Evolutionary conservation across 345 rosid genomes (phyloP).

Genomic region (Euclidium syriacum): DNA sequence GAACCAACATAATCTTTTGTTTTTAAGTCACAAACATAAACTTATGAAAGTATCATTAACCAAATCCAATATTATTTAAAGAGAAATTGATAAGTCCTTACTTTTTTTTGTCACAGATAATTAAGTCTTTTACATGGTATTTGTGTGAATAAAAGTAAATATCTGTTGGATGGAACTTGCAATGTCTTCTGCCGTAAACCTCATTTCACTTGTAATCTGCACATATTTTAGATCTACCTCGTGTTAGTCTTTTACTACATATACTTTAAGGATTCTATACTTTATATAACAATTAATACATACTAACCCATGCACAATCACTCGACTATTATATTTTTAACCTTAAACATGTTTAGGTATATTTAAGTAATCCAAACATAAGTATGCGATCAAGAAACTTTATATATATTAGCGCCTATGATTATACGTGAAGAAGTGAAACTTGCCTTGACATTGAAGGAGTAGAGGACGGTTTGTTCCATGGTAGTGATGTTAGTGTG

Average conservation of each 20-base stretch:
- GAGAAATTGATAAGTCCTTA: conserved; percentile 25
- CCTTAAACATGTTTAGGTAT: too few species aligned
- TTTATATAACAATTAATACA: neutral
- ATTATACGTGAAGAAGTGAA: neutral
- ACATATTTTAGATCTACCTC: neutral
- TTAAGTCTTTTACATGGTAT: too few species aligned
- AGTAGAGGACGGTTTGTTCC: conserved; percentile 91
- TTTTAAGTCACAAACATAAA: neutral
- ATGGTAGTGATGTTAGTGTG: conserved; percentile 95
- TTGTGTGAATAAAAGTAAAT: conserved; percentile 84
- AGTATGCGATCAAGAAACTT: too few species aligned
- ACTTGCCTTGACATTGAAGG: conserved; percentile 87
- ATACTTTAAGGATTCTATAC: too few species aligned
- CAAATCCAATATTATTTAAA: neutral
- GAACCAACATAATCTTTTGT: conserved; percentile 12
- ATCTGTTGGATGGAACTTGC: conserved; percentile 87
- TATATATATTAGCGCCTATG: neutral
- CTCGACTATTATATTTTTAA: too few species aligned
- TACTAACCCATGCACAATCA: too few species aligned
- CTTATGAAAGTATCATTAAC: conserved; percentile 3
- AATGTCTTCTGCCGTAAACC: conserved; percentile 81
- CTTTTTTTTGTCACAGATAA: too few species aligned
- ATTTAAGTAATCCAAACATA: too few species aligned
- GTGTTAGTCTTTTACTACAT: conserved; percentile 3
- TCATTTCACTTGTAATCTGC: conserved; percentile 64